phyloP scores from a whole-genome alignment of 2,329 filamentous ascomycete genomes.

The Lomentospora prolificans region DNA sequence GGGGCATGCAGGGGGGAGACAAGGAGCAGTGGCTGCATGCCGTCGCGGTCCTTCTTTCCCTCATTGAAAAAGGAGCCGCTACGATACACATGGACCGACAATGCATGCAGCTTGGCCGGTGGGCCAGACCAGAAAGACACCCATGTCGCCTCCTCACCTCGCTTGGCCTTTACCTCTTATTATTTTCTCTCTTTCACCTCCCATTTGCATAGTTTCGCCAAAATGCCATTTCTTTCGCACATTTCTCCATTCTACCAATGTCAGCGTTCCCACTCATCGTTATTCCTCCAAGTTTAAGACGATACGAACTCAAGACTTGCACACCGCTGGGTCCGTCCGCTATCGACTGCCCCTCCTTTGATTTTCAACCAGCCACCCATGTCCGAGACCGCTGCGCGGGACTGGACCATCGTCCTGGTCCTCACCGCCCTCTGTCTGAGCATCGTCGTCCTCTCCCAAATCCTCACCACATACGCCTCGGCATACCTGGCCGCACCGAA shows the following conservation, averaged over 20 bases:
- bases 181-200: neutral
- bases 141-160: neutral
- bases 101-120: neutral
- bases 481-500: conserved; percentile 49
- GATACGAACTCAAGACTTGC: conserved; percentile 8
- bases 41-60: neutral
- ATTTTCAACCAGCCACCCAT: conserved; percentile 21
- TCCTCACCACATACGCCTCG: conserved; percentile 38
- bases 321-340: conserved; percentile 8
- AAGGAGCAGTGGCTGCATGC: neutral
- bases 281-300: neutral
- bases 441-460: conserved; percentile 42
- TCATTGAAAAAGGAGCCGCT: neutral
- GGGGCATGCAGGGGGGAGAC: neutral
- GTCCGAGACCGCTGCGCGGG: conserved; percentile 39
- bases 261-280: neutral
- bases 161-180: too few species aligned
- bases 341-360: neutral
- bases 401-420: conserved; percentile 49
- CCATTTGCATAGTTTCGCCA: neutral
- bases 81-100: neutral
- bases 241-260: neutral
- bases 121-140: neutral
- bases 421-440: conserved; percentile 48
- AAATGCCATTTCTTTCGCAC: neutral